A percentile compares a stretch with the other conserved stretches of the same genome.
These are phyloP conservation scores for Fusarium sp. DNA, from an alignment of 2,329 filamentous ascomycete genomes.

Conservation along the genomic window DNA sequence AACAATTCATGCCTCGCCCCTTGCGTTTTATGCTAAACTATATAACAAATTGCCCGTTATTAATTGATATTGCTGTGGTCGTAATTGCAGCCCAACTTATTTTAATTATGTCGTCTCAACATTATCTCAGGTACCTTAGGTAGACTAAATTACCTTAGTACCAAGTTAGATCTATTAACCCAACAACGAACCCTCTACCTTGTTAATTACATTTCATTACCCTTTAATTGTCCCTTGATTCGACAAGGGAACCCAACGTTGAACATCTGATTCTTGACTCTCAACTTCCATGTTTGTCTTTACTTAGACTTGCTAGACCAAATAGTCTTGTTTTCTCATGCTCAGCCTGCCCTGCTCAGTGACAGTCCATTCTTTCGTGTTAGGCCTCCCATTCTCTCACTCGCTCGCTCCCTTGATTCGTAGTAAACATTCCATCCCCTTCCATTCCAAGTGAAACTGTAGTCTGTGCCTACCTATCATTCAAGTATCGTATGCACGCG, in stretches of 20 bases:
- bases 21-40: slow-evolving; percentile 23
- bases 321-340: slow-evolving; percentile 8
- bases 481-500: slow-evolving; percentile 1
- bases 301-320: slow-evolving; percentile 1
- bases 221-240: neutral
- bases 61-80: neutral
- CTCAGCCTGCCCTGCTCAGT: neutral
- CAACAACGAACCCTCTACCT: slow-evolving; percentile 27
- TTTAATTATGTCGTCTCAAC: neutral
- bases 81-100: slow-evolving; percentile 1
- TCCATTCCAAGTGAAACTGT: neutral
- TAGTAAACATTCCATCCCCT: neutral
- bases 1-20: slow-evolving; percentile 4
- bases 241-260: neutral
- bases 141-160: neutral
- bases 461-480: neutral
- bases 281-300: slow-evolving; percentile 3
- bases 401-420: slow-evolving; percentile 3
- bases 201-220: slow-evolving; percentile 1
- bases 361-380: neutral
- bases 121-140: neutral
- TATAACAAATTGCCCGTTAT: neutral
- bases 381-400: neutral
- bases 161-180: slow-evolving; percentile 4
- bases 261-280: neutral